phyloP scores from a whole-genome alignment of 768 basidiomycete genomes.

The Pleurotus djamor region DNA sequence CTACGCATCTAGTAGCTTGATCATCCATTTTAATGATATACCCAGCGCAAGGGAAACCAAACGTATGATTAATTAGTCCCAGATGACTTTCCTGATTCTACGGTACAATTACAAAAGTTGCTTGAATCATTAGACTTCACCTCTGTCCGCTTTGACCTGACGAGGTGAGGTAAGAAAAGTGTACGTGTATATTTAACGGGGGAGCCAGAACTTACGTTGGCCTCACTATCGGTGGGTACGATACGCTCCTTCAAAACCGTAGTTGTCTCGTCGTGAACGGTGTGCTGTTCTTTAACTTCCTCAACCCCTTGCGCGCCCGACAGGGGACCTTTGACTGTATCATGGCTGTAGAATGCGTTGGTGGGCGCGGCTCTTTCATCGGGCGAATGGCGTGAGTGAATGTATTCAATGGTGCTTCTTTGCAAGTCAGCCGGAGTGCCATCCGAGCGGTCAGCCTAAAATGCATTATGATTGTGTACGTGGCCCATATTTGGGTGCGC shows the following conservation, averaged over 20 bases:
- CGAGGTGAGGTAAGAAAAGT: background rate
- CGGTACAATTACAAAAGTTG: background rate
- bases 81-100: background rate
- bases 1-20: no score
- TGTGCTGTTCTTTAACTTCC: slow-evolving; percentile 23
- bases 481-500: background rate
- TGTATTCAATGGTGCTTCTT: slow-evolving; percentile 37
- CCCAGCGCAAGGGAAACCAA: background rate
- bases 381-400: slow-evolving; percentile 34
- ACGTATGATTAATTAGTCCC: background rate
- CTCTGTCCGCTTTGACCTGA: slow-evolving; percentile 25
- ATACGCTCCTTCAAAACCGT: slow-evolving; percentile 14
- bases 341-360: slow-evolving; percentile 33
- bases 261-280: slow-evolving; percentile 17
- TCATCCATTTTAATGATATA: no score
- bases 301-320: slow-evolving; percentile 29
- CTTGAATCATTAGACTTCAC: background rate
- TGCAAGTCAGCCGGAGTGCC: slow-evolving; percentile 22
- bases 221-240: slow-evolving; percentile 27
- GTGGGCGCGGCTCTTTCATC: slow-evolving; percentile 29
- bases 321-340: slow-evolving; percentile 47
- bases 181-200: no score
- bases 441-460: no score
- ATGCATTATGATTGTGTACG: no score
- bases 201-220: slow-evolving; percentile 18